Evolutionary conservation across 805 yeast species (phyloP).

Genomic region (Spathaspora passalidarum): DNA sequence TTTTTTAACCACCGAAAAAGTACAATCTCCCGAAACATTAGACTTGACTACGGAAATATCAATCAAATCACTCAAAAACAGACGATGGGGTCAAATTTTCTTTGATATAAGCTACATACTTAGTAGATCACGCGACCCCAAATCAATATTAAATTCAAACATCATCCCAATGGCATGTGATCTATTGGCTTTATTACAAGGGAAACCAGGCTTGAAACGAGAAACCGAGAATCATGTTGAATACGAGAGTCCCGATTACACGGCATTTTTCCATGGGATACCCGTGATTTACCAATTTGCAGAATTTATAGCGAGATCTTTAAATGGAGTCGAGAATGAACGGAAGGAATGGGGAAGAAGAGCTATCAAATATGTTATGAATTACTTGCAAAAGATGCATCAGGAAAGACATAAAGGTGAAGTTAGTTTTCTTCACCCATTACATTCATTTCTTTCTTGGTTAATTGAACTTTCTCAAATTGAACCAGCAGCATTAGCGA

Average conservation of each 20-base stretch:
- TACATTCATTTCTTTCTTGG: constrained; percentile 73
- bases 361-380: constrained; percentile 30
- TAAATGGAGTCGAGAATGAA: constrained; percentile 24
- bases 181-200: constrained; percentile 67
- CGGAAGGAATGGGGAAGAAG: constrained; percentile 16
- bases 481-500: constrained; percentile 13
- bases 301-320: constrained; percentile 49
- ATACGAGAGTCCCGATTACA: constrained; percentile 84
- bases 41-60: constrained; percentile 34
- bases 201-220: constrained; percentile 69
- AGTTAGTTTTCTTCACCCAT: constrained; percentile 75
- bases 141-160: constrained; percentile 40
- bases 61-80: constrained; percentile 54
- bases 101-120: constrained; percentile 77
- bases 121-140: constrained; percentile 60
- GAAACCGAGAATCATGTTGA: constrained; percentile 83
- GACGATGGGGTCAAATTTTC: constrained; percentile 76
- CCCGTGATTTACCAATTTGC: constrained; percentile 65
- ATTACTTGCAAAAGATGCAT: constrained; percentile 24
- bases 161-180: constrained; percentile 63
- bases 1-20: constrained; percentile 54
- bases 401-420: constrained; percentile 33
- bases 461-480: constrained; percentile 53
- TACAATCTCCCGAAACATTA: constrained; percentile 42
- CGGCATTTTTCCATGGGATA: constrained; percentile 63